Percentiles rank a stretch among this genome's conserved stretches.
phyloP scores from a whole-genome alignment of 306 rosid species.

The Vicia villosa region DNA sequence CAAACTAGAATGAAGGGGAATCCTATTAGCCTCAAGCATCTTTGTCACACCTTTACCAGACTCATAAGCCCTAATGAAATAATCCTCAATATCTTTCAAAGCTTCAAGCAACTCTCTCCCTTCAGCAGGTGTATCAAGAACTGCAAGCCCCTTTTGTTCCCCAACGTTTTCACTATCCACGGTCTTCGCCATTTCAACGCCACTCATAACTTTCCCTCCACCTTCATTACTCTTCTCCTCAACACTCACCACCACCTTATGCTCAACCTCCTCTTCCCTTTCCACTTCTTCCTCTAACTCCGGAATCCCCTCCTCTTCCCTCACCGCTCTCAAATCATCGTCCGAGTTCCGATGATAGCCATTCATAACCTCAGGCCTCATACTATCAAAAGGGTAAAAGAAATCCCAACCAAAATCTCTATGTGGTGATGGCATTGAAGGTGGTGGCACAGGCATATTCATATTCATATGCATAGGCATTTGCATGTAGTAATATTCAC shows the following conservation, averaged over 20 bases:
- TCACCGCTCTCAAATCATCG: conserved; percentile 81
- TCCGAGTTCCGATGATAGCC: conserved; percentile 65
- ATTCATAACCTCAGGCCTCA: conserved; percentile 65
- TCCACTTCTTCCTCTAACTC: conserved; percentile 84
- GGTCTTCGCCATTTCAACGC: conserved; percentile 51
- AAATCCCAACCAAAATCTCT: conserved; percentile 94
- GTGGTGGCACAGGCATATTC: conserved; percentile 46
- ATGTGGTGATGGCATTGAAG: conserved; percentile 74
- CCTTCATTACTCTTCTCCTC: conserved; percentile 49
- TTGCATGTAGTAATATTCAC: conserved; percentile 81
- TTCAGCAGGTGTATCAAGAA: conserved; percentile 69
- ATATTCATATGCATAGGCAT: conserved; percentile 72
- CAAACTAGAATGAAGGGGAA: conserved; percentile 79
- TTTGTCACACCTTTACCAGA: conserved; percentile 79
- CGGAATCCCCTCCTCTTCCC: conserved; percentile 98
- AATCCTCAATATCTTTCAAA: conserved; percentile 76
- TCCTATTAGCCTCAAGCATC: conserved; percentile 89
- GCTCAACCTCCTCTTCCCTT: conserved; percentile 49
- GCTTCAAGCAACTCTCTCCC: conserved; percentile 96
- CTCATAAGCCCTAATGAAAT: conserved; percentile 72
- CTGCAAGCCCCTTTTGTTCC: conserved; percentile 60
- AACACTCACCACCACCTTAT: conserved; percentile 43
- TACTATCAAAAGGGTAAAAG: conserved; percentile 77
- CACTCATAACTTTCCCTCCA: no score
- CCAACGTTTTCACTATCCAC: conserved; percentile 44